These are phyloP conservation scores for Castanea crenata DNA, from an alignment of 306 rosid species.

Conservation along the genomic window DNA sequence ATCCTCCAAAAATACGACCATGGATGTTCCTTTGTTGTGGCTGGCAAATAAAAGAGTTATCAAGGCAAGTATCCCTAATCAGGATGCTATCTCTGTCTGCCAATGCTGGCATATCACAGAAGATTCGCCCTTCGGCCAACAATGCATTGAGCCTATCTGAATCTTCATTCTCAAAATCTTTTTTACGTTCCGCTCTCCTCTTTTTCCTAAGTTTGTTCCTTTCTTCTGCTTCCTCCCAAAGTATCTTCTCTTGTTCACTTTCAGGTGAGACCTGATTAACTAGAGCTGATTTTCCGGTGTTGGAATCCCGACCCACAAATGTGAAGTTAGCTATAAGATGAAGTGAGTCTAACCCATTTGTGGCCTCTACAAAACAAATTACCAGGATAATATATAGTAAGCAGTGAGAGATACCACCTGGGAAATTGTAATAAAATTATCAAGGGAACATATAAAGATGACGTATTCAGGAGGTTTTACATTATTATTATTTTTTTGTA, in stretches of 20 bases:
- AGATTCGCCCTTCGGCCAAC: slow-evolving; percentile 74
- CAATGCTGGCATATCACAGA: slow-evolving; percentile 82
- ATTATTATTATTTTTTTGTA: background rate
- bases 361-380: slow-evolving; percentile 36
- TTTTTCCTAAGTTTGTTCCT: slow-evolving; percentile 62
- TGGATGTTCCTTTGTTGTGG: slow-evolving; percentile 88
- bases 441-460: background rate
- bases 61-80: slow-evolving; percentile 62
- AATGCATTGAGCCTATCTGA: slow-evolving; percentile 49
- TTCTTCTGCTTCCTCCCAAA: slow-evolving; percentile 80
- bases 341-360: slow-evolving; percentile 47
- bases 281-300: slow-evolving; percentile 62
- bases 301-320: slow-evolving; percentile 79
- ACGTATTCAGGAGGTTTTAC: background rate
- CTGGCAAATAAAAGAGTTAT: slow-evolving; percentile 84
- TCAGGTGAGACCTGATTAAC: slow-evolving; percentile 65
- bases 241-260: slow-evolving; percentile 52
- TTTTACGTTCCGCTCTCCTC: slow-evolving; percentile 38
- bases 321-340: slow-evolving; percentile 77
- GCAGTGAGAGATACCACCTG: slow-evolving; percentile 1
- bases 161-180: slow-evolving; percentile 32
- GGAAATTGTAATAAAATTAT: slow-evolving; percentile 2
- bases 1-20: slow-evolving; percentile 88
- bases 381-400: slow-evolving; percentile 7
- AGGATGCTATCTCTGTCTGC: slow-evolving; percentile 87